Evolutionary conservation across 2,329 filamentous ascomycete genomes (phyloP).

Genomic region (Cordyceps fumosorosea): DNA sequence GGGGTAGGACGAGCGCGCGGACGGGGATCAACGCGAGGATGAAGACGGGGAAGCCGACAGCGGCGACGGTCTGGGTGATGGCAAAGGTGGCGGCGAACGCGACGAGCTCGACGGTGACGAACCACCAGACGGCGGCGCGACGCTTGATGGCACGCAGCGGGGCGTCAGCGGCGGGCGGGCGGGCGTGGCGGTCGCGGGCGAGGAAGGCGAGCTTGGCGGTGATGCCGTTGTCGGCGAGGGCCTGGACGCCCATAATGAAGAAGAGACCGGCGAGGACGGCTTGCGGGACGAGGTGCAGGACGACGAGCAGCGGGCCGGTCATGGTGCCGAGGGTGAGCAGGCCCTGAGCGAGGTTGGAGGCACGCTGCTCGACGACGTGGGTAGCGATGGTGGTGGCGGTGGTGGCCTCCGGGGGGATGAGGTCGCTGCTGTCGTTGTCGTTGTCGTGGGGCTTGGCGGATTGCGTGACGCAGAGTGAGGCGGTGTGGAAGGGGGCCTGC

Average conservation of each 20-base stretch:
- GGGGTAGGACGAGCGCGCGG: conserved; percentile 57
- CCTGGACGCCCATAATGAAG: conserved; percentile 79
- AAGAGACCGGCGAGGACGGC: conserved; percentile 75
- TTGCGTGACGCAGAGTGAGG: conserved; percentile 66
- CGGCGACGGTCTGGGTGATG: conserved; percentile 76
- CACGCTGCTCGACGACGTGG: conserved; percentile 70
- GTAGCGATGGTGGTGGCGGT: conserved; percentile 26
- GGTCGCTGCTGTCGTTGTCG: conserved; percentile 49
- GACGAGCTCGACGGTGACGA: conserved; percentile 60
- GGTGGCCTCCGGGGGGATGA: conserved; percentile 30
- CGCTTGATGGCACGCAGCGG: conserved; percentile 57
- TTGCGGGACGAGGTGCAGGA: conserved; percentile 72
- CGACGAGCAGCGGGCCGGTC: conserved; percentile 65
- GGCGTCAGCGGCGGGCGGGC: conserved; percentile 39
- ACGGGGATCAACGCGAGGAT: conserved; percentile 64
- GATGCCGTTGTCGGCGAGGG: conserved; percentile 69
- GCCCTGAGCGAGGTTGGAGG: conserved; percentile 72
- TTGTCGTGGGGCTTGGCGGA: conserved; percentile 44
- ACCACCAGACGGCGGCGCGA: conserved; percentile 62
- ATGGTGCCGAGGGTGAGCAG: conserved; percentile 74
- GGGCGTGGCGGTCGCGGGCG: conserved; percentile 56
- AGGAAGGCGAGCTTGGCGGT: conserved; percentile 69
- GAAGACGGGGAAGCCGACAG: conserved; percentile 72
- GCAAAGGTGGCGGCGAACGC: conserved; percentile 75
- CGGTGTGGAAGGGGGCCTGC: conserved; percentile 76